Evolutionary conservation across 2,329 filamentous ascomycete genomes (phyloP).

Genomic region (Knoxdaviesia capensis): DNA sequence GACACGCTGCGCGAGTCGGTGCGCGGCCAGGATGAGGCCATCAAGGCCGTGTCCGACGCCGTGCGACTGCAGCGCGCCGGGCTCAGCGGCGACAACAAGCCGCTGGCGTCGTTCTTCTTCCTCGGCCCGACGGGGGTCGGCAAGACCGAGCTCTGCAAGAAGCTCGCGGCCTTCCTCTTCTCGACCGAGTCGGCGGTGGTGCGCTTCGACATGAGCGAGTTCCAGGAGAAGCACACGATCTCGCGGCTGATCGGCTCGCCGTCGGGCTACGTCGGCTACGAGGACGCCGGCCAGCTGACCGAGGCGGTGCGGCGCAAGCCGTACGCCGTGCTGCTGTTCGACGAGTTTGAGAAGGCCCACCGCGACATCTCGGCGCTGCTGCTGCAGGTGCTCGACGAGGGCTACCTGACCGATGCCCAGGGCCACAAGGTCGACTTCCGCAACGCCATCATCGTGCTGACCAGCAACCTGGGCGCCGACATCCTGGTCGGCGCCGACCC

Average conservation of each 20-base stretch:
- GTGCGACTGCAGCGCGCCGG: slow-evolving; percentile 88
- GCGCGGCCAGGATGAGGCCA: slow-evolving; percentile 82
- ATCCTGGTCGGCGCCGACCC: slow-evolving; percentile 65
- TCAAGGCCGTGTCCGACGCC: slow-evolving; percentile 77
- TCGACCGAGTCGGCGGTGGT: slow-evolving; percentile 80
- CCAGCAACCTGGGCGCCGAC: slow-evolving; percentile 83
- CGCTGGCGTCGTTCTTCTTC: slow-evolving; percentile 93
- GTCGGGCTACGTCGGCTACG: slow-evolving; percentile 89
- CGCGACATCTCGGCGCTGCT: slow-evolving; percentile 83
- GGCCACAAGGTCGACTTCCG: slow-evolving; percentile 94
- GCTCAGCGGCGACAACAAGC: slow-evolving; percentile 75
- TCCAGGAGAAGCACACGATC: slow-evolving; percentile 92
- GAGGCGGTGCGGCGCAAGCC: slow-evolving; percentile 90
- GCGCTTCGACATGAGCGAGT: slow-evolving; percentile 94
- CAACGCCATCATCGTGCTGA: slow-evolving; percentile 91
- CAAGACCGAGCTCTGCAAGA: slow-evolving; percentile 95
- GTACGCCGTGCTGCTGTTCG: slow-evolving; percentile 84
- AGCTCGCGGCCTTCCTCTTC: slow-evolving; percentile 82
- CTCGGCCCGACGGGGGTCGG: slow-evolving; percentile 90
- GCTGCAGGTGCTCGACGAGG: slow-evolving; percentile 87
- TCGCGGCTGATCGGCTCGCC: slow-evolving; percentile 82
- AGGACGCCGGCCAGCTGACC: slow-evolving; percentile 88
- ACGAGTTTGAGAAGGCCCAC: slow-evolving; percentile 96
- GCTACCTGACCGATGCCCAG: slow-evolving; percentile 85
- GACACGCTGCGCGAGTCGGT: slow-evolving; percentile 67